phyloP scores from a whole-genome alignment of 140 eudicot genomes.

The Stevia rebaudiana region DNA sequence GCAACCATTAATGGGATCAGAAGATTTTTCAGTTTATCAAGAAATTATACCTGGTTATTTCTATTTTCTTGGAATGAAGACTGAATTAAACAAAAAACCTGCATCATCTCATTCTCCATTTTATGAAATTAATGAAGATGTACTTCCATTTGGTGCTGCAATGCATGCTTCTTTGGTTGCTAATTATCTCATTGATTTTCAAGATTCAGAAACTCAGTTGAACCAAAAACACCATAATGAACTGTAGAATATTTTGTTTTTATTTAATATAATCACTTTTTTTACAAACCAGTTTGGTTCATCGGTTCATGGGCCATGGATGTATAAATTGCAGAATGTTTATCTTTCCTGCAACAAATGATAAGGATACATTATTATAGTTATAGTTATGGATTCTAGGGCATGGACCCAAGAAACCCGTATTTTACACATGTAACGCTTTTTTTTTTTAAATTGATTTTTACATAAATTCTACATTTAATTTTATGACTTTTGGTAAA shows the following conservation, averaged over 20 bases:
- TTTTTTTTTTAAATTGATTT: no score
- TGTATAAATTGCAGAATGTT: slow-evolving; percentile 22
- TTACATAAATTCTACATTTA: no score
- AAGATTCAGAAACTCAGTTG: slow-evolving; percentile 20
- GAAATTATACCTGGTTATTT: slow-evolving; percentile 72
- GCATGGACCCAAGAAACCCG: no score
- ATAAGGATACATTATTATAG: no score
- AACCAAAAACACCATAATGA: slow-evolving; percentile 40
- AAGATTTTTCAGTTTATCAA: slow-evolving; percentile 79
- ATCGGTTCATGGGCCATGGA: slow-evolving; percentile 19
- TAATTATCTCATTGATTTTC: slow-evolving; percentile 44
- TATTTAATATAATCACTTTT: background rate
- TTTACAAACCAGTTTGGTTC: slow-evolving; percentile 2
- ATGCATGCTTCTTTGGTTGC: slow-evolving; percentile 79
- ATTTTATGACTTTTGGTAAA: no score
- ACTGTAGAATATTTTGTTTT: slow-evolving; percentile 32
- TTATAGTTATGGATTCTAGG: no score
- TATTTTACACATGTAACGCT: no score
- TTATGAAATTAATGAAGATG: slow-evolving; percentile 57
- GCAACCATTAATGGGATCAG: slow-evolving; percentile 79
- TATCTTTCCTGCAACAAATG: slow-evolving; percentile 15
- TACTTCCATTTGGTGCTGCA: slow-evolving; percentile 80
- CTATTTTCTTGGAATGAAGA: slow-evolving; percentile 67
- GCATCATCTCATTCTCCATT: slow-evolving; percentile 56
- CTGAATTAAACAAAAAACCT: slow-evolving; percentile 37